Conservation (phyloP, 1,284 basidiomycete species). For the Sanghuangporus baumii region DNA sequence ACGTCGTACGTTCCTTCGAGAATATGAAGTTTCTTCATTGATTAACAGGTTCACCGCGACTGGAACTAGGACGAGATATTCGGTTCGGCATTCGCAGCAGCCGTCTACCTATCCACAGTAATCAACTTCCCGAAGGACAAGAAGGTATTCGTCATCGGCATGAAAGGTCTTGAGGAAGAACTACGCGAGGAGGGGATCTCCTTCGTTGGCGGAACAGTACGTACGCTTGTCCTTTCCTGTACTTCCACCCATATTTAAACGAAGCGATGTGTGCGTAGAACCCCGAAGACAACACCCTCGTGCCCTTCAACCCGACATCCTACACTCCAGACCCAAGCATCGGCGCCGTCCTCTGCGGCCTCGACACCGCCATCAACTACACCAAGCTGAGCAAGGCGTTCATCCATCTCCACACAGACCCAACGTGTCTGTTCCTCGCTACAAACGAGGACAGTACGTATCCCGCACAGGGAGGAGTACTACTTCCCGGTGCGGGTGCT, state of each 20-base stretch:
- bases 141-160: slow-evolving; percentile 95
- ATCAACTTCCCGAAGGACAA: slow-evolving; percentile 87
- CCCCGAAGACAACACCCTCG: slow-evolving; percentile 74
- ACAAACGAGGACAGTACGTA: slow-evolving; percentile 94
- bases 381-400: slow-evolving; percentile 92
- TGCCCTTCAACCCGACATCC: slow-evolving; percentile 64
- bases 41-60: background rate
- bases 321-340: slow-evolving; percentile 75
- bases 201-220: slow-evolving; percentile 83
- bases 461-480: slow-evolving; percentile 67
- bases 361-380: slow-evolving; percentile 81
- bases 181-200: slow-evolving; percentile 77
- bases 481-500: slow-evolving; percentile 82
- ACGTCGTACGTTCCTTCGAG: slow-evolving; percentile 55
- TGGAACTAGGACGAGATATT: slow-evolving; percentile 82
- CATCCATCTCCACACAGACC: slow-evolving; percentile 80
- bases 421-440: slow-evolving; percentile 80
- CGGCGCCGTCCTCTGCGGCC: slow-evolving; percentile 87
- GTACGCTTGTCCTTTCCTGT: slow-evolving; percentile 22
- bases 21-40: background rate
- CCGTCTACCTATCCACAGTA: slow-evolving; percentile 88
- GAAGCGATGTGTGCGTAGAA: slow-evolving; percentile 47
- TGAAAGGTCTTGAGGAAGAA: slow-evolving; percentile 91
- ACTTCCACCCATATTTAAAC: background rate
- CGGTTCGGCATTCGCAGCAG: slow-evolving; percentile 91